Evolutionary conservation across 2,329 filamentous ascomycete genomes (phyloP).

Genomic region (Colletotrichum spaethianum): DNA sequence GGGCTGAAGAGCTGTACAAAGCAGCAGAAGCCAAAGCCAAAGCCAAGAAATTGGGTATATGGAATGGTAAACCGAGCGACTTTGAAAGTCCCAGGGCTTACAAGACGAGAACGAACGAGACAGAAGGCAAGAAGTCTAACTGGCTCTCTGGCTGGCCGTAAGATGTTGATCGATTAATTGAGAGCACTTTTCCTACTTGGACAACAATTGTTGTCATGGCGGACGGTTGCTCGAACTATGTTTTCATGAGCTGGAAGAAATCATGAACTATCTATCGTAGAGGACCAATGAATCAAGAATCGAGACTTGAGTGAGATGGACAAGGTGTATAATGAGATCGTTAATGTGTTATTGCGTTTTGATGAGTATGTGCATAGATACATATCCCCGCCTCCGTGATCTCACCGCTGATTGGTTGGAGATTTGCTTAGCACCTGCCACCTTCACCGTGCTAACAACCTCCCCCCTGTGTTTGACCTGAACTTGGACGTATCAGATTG

Average conservation of each 20-base stretch:
- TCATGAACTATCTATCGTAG: not conserved
- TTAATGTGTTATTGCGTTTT: constrained; percentile 3
- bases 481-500: constrained; percentile 37
- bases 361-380: not conserved
- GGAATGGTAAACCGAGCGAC: constrained; percentile 74
- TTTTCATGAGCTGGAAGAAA: not conserved
- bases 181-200: not conserved
- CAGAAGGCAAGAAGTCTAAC: constrained; percentile 39
- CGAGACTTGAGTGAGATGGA: not conserved
- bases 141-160: constrained; percentile 31
- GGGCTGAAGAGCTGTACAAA: constrained; percentile 74
- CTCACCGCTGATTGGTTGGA: constrained; percentile 19
- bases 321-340: not conserved
- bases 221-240: not conserved
- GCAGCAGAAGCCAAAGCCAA: constrained; percentile 78
- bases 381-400: not conserved
- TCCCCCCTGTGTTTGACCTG: constrained; percentile 40
- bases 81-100: constrained; percentile 91
- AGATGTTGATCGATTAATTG: constrained; percentile 18
- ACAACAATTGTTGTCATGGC: not conserved
- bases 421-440: not conserved
- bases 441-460: constrained; percentile 22
- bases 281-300: not conserved
- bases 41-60: constrained; percentile 78
- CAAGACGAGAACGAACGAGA: constrained; percentile 71